Base-by-base conservation (phyloP, 176 grass and related monocot genomes). In the Otatea glauca region DNA sequence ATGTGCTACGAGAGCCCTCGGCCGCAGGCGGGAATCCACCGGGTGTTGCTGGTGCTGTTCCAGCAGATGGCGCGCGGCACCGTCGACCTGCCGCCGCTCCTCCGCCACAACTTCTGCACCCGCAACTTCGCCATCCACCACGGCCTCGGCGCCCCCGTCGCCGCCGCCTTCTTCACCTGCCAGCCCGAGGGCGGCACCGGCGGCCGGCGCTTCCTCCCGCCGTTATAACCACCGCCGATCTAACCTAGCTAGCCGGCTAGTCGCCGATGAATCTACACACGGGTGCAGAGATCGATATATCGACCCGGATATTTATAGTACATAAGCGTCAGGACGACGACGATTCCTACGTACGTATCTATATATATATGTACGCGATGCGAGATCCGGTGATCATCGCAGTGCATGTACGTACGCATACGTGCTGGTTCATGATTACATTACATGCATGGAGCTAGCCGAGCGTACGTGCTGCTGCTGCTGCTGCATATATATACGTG, bases 101-200 rank as follows among this genome's bases (percentile, higher is more conserved):
- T 87, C 70, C 91, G 91, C 25, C 85, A 82, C 18, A 85, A 81
- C 74, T 92, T 92, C 84, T 76, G 73, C 44, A 90, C 84, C 77
- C 88, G 68, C 55, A 17, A 20, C 53, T 92, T 92, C 41, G 88
- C 88, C 65, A 37, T 17, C 4, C 42, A 87, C 0, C 69, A 90
- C 63, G 42, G 74, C 68, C 75, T 92, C 29, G 90, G 74, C 23
- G 2, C 20, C 8, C 87, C 87, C 13, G 80, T 87, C 12, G 91
- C 91, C 7, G 84, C 91, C 23, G 68, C 55, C 23, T 92, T 75
- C 84, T 92, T 92, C 60, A 92, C 75, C 44, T 90, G 91, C 74
- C 88, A 87, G 72, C 84, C 83, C 16, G 88, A 92, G 76, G 77
- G 78, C 7, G 91, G 91, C 68, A 83, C 79, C 35, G 88, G 88